Conservation (phyloP, 108 stramenopile species). For the Cyclotella atomus region DNA sequence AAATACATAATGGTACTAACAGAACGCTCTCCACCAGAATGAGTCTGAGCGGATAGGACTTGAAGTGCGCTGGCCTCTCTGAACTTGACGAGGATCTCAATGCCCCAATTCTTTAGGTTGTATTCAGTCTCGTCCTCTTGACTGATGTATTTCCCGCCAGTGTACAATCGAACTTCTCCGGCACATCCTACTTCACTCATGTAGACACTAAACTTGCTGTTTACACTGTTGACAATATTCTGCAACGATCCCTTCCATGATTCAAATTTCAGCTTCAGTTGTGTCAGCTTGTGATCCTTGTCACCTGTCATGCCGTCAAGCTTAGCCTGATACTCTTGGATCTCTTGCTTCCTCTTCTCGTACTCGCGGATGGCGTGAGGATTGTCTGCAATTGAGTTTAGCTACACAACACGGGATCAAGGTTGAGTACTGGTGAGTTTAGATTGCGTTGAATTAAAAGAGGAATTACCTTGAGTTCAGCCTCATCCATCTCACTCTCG, state of each 20-base stretch:
- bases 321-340: slow-evolving; percentile 55
- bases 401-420: slow-evolving; percentile 14
- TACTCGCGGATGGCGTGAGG: slow-evolving; percentile 66
- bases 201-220: slow-evolving; percentile 67
- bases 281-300: slow-evolving; percentile 47
- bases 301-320: slow-evolving; percentile 54
- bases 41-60: slow-evolving; percentile 82
- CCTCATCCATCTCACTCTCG: slow-evolving; percentile 13
- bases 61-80: slow-evolving; percentile 71
- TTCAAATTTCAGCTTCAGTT: slow-evolving; percentile 51
- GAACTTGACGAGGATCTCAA: slow-evolving; percentile 91
- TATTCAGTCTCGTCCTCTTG: slow-evolving; percentile 35
- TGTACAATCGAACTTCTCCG: slow-evolving; percentile 63
- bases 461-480: neutral
- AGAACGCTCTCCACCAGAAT: slow-evolving; percentile 96
- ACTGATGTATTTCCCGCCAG: slow-evolving; percentile 49
- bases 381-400: slow-evolving; percentile 66
- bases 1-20: slow-evolving; percentile 97
- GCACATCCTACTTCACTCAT: slow-evolving; percentile 90
- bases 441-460: slow-evolving; percentile 12
- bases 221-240: slow-evolving; percentile 56
- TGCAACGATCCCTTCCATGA: slow-evolving; percentile 65
- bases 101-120: slow-evolving; percentile 83
- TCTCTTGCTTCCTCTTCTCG: slow-evolving; percentile 63
- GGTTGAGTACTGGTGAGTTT: neutral